These are phyloP conservation scores for Viola pubescens DNA, from an alignment of 441 rosid genomes.

Conservation along the genomic window DNA sequence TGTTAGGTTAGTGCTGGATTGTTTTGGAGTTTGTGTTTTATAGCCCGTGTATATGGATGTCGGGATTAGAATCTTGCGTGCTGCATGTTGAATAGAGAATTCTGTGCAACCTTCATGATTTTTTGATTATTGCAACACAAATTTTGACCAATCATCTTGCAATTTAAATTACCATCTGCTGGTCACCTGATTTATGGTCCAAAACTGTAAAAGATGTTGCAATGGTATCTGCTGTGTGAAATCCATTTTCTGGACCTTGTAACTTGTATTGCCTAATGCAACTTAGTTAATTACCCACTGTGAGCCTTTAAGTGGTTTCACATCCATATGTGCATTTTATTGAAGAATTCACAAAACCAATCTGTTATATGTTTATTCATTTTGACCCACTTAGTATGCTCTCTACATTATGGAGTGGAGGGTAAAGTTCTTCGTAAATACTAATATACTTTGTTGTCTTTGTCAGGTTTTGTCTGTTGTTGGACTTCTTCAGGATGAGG, in stretches of 20 bases:
- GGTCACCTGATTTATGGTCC: no score
- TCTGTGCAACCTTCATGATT: no score
- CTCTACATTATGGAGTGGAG: not conserved
- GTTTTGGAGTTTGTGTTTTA: not conserved
- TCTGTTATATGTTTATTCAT: not conserved
- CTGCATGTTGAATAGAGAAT: not conserved
- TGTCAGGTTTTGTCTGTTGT: slow-evolving; percentile 80
- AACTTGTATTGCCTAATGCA: not conserved
- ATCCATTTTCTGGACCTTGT: not conserved
- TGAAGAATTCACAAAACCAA: not conserved
- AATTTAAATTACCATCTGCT: no score
- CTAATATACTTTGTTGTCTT: slow-evolving; percentile 1
- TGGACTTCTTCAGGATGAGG: slow-evolving; percentile 93
- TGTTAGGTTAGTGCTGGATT: not conserved
- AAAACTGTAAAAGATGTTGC: not conserved
- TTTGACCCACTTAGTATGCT: not conserved
- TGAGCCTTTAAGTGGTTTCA: not conserved
- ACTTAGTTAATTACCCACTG: not conserved
- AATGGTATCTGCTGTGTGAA: not conserved
- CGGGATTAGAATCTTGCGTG: not conserved
- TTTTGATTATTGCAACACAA: no score
- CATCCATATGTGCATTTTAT: not conserved
- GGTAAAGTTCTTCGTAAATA: not conserved
- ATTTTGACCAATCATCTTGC: no score
- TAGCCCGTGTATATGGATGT: not conserved